phyloP scores from a whole-genome alignment of 2,329 filamentous ascomycete genomes.

The Aspergillus fructus region DNA sequence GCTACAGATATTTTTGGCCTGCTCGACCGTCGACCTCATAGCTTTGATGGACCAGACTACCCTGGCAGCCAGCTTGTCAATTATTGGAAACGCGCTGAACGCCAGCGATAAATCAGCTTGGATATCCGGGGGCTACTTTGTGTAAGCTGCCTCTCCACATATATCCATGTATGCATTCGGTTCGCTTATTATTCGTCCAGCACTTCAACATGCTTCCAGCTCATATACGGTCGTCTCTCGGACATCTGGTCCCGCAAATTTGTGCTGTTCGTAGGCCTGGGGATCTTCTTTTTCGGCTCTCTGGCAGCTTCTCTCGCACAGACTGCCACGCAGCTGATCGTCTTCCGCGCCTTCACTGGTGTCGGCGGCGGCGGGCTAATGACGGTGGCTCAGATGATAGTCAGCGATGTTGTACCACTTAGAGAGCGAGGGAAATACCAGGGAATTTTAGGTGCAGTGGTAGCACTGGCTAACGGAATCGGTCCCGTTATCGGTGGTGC shows the following conservation, averaged over 20 bases:
- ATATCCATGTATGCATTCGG: background rate
- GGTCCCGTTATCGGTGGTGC: slow-evolving; percentile 56
- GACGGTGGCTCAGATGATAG: slow-evolving; percentile 60
- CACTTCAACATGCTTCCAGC: slow-evolving; percentile 66
- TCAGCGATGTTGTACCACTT: slow-evolving; percentile 60
- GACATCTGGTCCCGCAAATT: slow-evolving; percentile 62
- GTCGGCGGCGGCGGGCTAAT: slow-evolving; percentile 62
- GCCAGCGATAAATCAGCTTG: slow-evolving; percentile 54
- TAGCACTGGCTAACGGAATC: slow-evolving; percentile 55
- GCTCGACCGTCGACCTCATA: slow-evolving; percentile 55
- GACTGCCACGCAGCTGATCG: slow-evolving; percentile 57
- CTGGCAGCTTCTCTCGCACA: slow-evolving; percentile 59
- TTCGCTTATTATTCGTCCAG: slow-evolving; percentile 55
- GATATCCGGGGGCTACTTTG: slow-evolving; percentile 58
- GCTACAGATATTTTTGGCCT: slow-evolving; percentile 57
- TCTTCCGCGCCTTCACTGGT: slow-evolving; percentile 60
- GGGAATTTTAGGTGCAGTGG: slow-evolving; percentile 51
- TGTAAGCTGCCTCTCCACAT: slow-evolving; percentile 53
- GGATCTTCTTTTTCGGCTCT: slow-evolving; percentile 56
- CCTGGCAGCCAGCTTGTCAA: slow-evolving; percentile 55
- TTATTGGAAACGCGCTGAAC: slow-evolving; percentile 52
- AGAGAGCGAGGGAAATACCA: slow-evolving; percentile 63
- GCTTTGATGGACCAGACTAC: slow-evolving; percentile 61
- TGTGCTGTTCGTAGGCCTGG: slow-evolving; percentile 55
- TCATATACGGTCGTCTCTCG: slow-evolving; percentile 62